A percentile compares a stretch with the other conserved stretches of the same genome.
phyloP scores from a whole-genome alignment of 2,329 filamentous ascomycete species.

The Venturia aucupariae region DNA sequence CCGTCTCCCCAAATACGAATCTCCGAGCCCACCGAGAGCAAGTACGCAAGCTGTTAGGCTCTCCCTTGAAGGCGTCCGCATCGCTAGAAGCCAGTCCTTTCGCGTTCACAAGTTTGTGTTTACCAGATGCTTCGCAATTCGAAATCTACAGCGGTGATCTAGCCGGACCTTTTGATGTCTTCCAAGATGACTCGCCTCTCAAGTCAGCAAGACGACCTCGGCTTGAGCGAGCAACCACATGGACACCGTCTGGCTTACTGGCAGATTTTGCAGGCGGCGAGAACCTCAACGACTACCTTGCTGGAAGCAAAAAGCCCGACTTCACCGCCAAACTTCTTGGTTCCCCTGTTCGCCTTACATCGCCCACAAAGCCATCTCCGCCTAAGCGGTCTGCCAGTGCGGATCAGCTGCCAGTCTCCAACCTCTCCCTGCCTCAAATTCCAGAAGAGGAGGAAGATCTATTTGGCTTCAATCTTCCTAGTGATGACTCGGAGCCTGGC shows the following conservation, averaged over 20 bases:
- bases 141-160: constrained; percentile 34
- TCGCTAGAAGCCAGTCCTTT: constrained; percentile 43
- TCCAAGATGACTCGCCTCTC: constrained; percentile 34
- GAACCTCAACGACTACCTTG: neutral
- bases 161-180: constrained; percentile 53
- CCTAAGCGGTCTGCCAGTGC: constrained; percentile 6
- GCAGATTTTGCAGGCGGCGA: constrained; percentile 46
- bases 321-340: constrained; percentile 17
- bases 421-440: constrained; percentile 15
- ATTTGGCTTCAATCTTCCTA: constrained; percentile 36
- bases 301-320: constrained; percentile 16
- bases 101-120: constrained; percentile 40
- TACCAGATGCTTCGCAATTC: constrained; percentile 27
- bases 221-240: constrained; percentile 50
- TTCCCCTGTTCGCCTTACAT: constrained; percentile 23
- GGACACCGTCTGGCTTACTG: constrained; percentile 48
- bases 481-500: constrained; percentile 51
- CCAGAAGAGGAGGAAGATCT: constrained; percentile 12
- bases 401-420: constrained; percentile 17
- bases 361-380: constrained; percentile 23
- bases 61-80: constrained; percentile 53
- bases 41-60: constrained; percentile 72
- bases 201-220: constrained; percentile 43
- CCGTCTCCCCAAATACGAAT: constrained; percentile 88
- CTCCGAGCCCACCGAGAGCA: constrained; percentile 78